Base-by-base conservation (phyloP, 2,329 filamentous ascomycete species). In the Colletotrichum melonis region DNA sequence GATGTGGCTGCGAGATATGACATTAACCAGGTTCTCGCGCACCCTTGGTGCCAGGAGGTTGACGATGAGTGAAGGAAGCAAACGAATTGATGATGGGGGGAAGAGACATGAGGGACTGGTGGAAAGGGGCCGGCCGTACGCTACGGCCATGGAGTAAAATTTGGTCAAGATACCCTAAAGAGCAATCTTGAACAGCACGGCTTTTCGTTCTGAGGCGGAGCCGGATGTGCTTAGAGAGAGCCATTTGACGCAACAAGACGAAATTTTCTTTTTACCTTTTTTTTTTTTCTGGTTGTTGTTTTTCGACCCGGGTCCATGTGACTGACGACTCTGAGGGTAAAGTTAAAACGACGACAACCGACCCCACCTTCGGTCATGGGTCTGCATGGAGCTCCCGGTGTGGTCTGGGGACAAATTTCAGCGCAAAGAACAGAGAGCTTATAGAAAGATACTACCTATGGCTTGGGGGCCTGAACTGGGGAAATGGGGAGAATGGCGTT, bases 11-110 rank as follows among this genome's bases (percentile, higher is more conserved):
- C 93, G 79, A 88, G 97, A 69, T 92, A 95, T 77, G 93, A 92
- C n/a, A 98, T 98, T 78, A 92, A 93, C 73, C 92, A 95, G 81
- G 95, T 99, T 22, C 85, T 98, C 70, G 91, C 94, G 67, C 96
- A 98, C 83, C 91, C 93, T n/a, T 99, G 97, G 97, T 94, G 82
- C 72, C 78, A 81, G 63, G 75, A 66, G 54, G 56, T 65, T 42
- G 74, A 74, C 22, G 67, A 67, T 46, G 75, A 74, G 57, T 72
- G 62, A 70, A 14, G 57, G 58, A 69, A 32, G 32, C 11, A 26
- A 55, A 49, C 7, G n/a, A 65, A 52, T 68, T 69, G 64, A 67
- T 30, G 67, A 69, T 14, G 72, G 67, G 19, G 56, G 30, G 67
- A 58, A 66, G 52, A 22, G 62, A 63, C 5, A 55, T 28, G 63